Conservation (phyloP, 2,329 filamentous ascomycete genomes). For the Colletotrichum incanum region DNA sequence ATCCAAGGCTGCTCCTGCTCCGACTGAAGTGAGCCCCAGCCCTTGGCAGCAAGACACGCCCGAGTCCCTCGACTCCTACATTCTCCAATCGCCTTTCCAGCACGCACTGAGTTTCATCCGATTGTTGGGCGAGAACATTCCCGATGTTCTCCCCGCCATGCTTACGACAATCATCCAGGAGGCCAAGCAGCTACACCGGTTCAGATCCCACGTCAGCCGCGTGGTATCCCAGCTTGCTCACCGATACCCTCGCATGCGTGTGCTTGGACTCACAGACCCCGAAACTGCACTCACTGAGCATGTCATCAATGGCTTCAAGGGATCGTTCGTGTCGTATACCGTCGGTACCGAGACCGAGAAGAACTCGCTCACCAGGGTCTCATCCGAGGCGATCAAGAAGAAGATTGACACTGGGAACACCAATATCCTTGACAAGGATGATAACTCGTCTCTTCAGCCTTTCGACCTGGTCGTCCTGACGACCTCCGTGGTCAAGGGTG, state of each 20-base stretch:
- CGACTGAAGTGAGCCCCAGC: conserved; percentile 11
- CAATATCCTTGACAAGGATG: conserved; percentile 52
- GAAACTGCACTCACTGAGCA: conserved; percentile 55
- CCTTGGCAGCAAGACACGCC: conserved; percentile 47
- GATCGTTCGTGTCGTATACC: conserved; percentile 50
- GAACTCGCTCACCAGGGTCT: conserved; percentile 45
- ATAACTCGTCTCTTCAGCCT: conserved; percentile 46
- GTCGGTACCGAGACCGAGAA: conserved; percentile 50
- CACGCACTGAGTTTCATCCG: conserved; percentile 51
- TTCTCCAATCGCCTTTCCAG: conserved; percentile 52
- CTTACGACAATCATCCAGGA: conserved; percentile 49
- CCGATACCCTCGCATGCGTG: conserved; percentile 43
- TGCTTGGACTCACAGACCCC: conserved; percentile 54
- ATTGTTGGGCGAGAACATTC: conserved; percentile 46
- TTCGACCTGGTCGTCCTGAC: conserved; percentile 52
- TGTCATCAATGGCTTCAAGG: conserved; percentile 60
- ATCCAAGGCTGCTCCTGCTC: not conserved
- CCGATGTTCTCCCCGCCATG: conserved; percentile 47
- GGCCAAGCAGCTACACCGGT: conserved; percentile 49
- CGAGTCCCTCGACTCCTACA: conserved; percentile 50
- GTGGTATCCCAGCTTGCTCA: conserved; percentile 42
- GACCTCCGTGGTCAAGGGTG: conserved; percentile 51
- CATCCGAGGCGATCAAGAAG: conserved; percentile 47
- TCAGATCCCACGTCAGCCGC: conserved; percentile 48
- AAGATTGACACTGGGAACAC: conserved; percentile 45